Conservation (phyloP, 139 green algal genomes). For the Chlorella sp. region DNA sequence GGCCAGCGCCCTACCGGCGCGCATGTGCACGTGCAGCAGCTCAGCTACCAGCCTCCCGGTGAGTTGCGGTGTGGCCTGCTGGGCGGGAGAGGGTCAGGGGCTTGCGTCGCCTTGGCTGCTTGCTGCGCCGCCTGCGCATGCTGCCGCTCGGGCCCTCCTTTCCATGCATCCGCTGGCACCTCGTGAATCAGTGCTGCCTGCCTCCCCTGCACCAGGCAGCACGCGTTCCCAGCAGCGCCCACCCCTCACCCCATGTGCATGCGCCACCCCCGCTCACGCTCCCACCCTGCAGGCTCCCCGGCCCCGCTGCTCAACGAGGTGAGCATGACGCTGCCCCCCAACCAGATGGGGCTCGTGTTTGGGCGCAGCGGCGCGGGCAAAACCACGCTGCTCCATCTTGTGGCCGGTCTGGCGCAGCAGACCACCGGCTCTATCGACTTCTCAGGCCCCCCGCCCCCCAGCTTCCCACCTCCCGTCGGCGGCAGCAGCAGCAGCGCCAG, state of each 20-base stretch:
- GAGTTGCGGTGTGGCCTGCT: background rate
- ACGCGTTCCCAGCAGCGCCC: too few relatives aligned
- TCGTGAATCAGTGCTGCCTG: too few relatives aligned
- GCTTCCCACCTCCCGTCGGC: background rate
- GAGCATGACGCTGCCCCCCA: slow-evolving; percentile 69
- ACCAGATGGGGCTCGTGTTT: slow-evolving; percentile 84
- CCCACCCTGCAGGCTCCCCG: slow-evolving; percentile 68
- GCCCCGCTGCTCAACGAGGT: slow-evolving; percentile 73
- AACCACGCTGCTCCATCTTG: slow-evolving; percentile 88
- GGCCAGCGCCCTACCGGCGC: background rate
- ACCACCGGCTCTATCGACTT: slow-evolving; percentile 58
- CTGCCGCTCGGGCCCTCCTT: too few relatives aligned
- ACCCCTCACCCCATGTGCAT: background rate
- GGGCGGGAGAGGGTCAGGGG: too few relatives aligned
- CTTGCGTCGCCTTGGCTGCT: too few relatives aligned
- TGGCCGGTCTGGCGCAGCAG: slow-evolving; percentile 73
- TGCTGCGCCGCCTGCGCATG: too few relatives aligned
- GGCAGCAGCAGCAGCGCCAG: background rate
- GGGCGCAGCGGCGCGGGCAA: slow-evolving; percentile 89
- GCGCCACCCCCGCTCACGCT: background rate
- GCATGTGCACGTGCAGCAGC: slow-evolving; percentile 9
- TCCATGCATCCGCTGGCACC: too few relatives aligned
- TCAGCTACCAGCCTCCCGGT: slow-evolving; percentile 17
- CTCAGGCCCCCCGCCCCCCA: slow-evolving; percentile 12
- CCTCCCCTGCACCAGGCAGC: too few relatives aligned